phyloP scores from a whole-genome alignment of 768 basidiomycete genomes.

The Mycena capillaripes region DNA sequence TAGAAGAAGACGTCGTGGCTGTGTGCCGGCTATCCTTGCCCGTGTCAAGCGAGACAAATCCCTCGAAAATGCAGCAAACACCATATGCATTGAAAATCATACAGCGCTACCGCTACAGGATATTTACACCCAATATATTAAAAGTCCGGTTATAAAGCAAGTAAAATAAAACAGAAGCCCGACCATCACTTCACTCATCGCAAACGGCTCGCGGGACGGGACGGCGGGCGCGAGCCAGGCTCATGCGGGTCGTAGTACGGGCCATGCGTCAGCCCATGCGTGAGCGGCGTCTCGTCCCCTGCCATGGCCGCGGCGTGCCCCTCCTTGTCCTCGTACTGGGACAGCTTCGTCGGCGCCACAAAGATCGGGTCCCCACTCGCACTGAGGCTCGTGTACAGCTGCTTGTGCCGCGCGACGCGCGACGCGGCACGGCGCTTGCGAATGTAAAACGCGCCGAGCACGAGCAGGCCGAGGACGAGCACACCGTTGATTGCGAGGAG shows the following conservation, averaged over 20 bases:
- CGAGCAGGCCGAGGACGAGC: conserved; percentile 36
- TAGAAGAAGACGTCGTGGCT: no score
- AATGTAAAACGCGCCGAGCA: conserved; percentile 25
- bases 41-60: background rate
- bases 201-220: conserved; percentile 13
- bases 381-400: conserved; percentile 33
- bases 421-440: conserved; percentile 31
- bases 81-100: background rate
- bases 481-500: conserved; percentile 41
- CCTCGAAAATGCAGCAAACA: background rate
- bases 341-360: conserved; percentile 22
- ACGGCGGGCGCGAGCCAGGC: conserved; percentile 16
- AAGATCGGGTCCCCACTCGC: conserved; percentile 31
- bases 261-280: conserved; percentile 31
- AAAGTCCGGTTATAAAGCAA: conserved; percentile 7
- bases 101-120: conserved; percentile 1
- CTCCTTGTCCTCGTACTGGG: conserved; percentile 18
- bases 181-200: background rate
- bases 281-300: conserved; percentile 18
- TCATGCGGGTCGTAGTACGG: conserved; percentile 38
- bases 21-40: no score
- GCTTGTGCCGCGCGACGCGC: conserved; percentile 10
- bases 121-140: background rate
- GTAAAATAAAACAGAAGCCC: background rate
- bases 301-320: no score